A percentile compares a stretch with the other conserved stretches of the same genome.
Conservation (phyloP, 331 rosid species). For the Prunus yedoensis region DNA sequence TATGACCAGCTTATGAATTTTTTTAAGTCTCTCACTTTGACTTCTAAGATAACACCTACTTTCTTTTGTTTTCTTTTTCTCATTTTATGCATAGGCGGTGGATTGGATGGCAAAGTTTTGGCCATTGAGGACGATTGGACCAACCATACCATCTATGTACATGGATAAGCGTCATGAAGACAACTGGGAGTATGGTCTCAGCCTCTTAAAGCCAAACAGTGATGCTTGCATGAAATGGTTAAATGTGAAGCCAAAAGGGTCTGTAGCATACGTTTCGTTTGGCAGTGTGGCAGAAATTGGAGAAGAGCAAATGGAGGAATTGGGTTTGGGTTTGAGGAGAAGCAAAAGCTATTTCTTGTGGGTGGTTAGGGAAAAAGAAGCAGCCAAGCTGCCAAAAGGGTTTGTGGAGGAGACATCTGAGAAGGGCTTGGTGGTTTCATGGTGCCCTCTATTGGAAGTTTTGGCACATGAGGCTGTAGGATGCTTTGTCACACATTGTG, state of each 20-base stretch:
- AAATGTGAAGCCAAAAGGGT: slow-evolving; percentile 15
- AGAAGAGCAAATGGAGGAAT: slow-evolving; percentile 35
- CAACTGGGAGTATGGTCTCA: slow-evolving; percentile 19
- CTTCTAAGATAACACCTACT: background rate
- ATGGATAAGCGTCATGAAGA: slow-evolving; percentile 10
- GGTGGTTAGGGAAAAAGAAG: slow-evolving; percentile 43
- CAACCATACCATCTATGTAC: no score
- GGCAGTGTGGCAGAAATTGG: slow-evolving; percentile 29
- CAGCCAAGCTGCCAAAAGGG: slow-evolving; percentile 2
- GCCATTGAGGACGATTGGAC: no score
- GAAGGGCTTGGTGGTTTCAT: slow-evolving; percentile 41
- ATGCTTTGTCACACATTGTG: slow-evolving; percentile 56
- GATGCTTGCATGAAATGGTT: slow-evolving; percentile 43
- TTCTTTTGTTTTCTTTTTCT: background rate
- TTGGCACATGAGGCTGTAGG: slow-evolving; percentile 44
- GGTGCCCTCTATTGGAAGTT: slow-evolving; percentile 58
- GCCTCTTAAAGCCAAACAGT: background rate
- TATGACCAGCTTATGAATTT: no score
- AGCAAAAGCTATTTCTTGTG: slow-evolving; percentile 42
- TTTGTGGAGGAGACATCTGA: no score
- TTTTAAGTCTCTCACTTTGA: no score
- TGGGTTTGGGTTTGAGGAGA: slow-evolving; percentile 33
- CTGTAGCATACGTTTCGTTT: slow-evolving; percentile 40
- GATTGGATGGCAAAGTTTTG: background rate
- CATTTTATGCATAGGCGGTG: slow-evolving; percentile 8